Evolutionary conservation across 768 basidiomycete genomes (phyloP), one percentile per base, ranked within the genome.

Genomic region (Pulveroboletus frians): DNA sequence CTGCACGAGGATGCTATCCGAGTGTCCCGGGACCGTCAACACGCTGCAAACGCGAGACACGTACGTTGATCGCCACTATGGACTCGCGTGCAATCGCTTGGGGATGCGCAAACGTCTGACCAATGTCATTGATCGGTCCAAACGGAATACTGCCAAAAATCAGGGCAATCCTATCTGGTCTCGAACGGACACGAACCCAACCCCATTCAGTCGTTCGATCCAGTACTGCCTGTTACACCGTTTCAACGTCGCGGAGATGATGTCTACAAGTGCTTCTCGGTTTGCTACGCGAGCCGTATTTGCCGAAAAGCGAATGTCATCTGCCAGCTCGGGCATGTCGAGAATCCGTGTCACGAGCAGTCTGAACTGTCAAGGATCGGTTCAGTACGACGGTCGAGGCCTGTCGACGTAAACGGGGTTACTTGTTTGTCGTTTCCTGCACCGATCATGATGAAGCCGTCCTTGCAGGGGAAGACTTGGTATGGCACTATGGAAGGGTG

Each of bases 401-500:
- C 20, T 31, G 34, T 39, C 17, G 20, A 30, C 41, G 43, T 42
- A 48, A 40, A 57, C 23, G 50, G 13, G 43, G 38, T 53, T 57
- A 85, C 88, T 77, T 91, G 90, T 56, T 80, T 85, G 62, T 95
- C 81, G 65, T 92, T 95, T 5, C 90, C 93, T 8, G 89, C 92
- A 39, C 92, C 92, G 55, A 96, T 84, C 94, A 96, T 95, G 51
- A 96, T 68, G 64, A 83, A 93, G 27, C 91, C 89, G 58, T 92
- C 83, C 61, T 81, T 78, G 63, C 92, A 95, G 0, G 85, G 79
- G 65, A 95, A 93, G 4, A 84, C 89, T 66, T 93, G 89, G 69
- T 94, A 95, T 3, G 92, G 92, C 7, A 93, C 94, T 59, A 97
- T 85, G 15, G 90, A 92, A 13, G 94, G 89, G 65, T 97, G 94